Base-by-base conservation (phyloP, 2,329 filamentous ascomycete genomes). In the Bipolaris cookei region DNA sequence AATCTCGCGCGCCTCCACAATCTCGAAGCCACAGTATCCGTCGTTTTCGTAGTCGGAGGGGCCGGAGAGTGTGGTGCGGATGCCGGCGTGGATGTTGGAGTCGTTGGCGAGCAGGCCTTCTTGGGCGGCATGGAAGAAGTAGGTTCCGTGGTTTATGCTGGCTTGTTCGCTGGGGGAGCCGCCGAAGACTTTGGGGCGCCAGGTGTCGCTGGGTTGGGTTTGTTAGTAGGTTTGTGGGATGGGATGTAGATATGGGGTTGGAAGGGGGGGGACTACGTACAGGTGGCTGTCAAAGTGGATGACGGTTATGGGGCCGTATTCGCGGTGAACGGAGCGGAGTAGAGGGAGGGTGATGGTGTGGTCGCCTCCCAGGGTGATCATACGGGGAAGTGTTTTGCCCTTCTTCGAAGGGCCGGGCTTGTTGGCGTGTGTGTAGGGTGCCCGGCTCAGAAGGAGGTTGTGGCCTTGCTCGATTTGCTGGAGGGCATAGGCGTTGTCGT, bases 381-480 rank as follows among this genome's bases (percentile, higher is more conserved):
- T 81, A 34, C 91, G 84, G 6, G 91, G 91, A 1, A 95, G 81
- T 0, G 91, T 95, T 77, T 86, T 90, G 51, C 88, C 89, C 30
- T 87, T 84, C 73, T 87, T 88, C 0, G 89, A 87, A 0, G 89
- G 87, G 0, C 91, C 91, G 1, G 79, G 77, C 69, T 87, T 85
- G 46, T 86, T 76, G 2, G 90, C 85, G 62, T 90, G 82, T 1
- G 90, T 94, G 44, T 83, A 83, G 0, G 91, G 91, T 1, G 83
- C 77, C 34, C 91, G 88, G 61, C 88, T 88, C 7, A 95, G 80
- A 58, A 96, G 85, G 60, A 83, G 84, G 75, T 90, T 88, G 78
- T 96, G 91, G 7, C 91, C 91, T 76, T 94, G 86, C 73, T 96
- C 91, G 50, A 96, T 95, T 73, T 96, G 91, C 60, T 89, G 84